phyloP scores from a whole-genome alignment of 305 asterid species.

The Caryopteris hybrid region DNA sequence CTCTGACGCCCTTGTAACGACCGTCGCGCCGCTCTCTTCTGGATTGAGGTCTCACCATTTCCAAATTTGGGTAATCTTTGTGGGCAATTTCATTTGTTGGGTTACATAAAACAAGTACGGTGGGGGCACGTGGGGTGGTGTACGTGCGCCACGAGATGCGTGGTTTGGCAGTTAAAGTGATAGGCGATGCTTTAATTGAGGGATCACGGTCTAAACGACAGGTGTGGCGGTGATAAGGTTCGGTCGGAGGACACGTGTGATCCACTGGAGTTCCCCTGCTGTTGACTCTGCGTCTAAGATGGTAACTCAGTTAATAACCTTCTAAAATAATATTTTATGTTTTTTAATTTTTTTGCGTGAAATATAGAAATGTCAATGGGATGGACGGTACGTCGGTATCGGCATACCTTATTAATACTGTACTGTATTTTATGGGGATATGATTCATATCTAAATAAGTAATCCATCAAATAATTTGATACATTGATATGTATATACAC shows the following conservation, averaged over 20 bases:
- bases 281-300: background rate
- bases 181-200: background rate
- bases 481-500: too few species aligned
- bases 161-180: background rate
- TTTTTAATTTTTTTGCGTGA: too few species aligned
- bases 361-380: too few species aligned
- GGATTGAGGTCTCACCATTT: conserved; percentile 39
- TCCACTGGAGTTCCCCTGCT: background rate
- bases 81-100: too few species aligned
- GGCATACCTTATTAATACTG: too few species aligned
- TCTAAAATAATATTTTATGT: too few species aligned
- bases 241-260: conserved; percentile 21
- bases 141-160: conserved; percentile 16
- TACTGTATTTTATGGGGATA: too few species aligned
- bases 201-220: conserved; percentile 16
- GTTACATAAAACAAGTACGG: conserved; percentile 4
- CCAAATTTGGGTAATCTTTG: background rate
- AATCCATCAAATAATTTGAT: too few species aligned
- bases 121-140: conserved; percentile 19
- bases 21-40: conserved; percentile 23
- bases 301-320: too few species aligned
- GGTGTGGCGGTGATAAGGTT: conserved; percentile 11
- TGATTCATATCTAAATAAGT: too few species aligned
- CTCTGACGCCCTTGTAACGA: conserved; percentile 49
- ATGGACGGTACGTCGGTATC: too few species aligned